phyloP scores from a whole-genome alignment of 805 yeast genomes.

The Ogataea trehalophila region DNA sequence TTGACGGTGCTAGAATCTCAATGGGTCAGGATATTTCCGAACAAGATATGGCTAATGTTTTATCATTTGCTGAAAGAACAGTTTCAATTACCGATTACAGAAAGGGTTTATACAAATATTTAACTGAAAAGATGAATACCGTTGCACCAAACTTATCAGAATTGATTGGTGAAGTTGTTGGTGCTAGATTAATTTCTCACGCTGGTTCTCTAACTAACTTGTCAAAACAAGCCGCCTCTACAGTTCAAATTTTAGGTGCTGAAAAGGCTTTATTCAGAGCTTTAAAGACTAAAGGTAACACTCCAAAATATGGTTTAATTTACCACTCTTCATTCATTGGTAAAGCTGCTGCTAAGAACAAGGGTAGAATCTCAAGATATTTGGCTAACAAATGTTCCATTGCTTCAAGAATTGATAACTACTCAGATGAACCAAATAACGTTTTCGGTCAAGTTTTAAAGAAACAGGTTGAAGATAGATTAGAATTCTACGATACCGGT shows the following conservation, averaged over 20 bases:
- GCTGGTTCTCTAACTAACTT: constrained; percentile 96
- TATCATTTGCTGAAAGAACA: constrained; percentile 89
- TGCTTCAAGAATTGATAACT: constrained; percentile 97
- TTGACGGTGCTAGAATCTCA: constrained; percentile 92
- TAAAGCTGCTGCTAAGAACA: constrained; percentile 91
- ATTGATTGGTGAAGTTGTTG: constrained; percentile 97
- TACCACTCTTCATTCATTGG: constrained; percentile 95
- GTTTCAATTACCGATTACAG: constrained; percentile 91
- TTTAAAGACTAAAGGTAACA: constrained; percentile 91
- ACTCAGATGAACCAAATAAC: constrained; percentile 88
- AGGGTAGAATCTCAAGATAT: constrained; percentile 98
- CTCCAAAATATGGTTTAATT: constrained; percentile 93
- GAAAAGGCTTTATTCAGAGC: constrained; percentile 97
- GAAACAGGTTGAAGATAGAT: constrained; percentile 97
- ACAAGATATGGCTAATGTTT: constrained; percentile 87
- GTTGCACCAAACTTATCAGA: constrained; percentile 97
- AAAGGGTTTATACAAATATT: constrained; percentile 72
- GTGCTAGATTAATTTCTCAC: constrained; percentile 96
- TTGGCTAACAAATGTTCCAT: constrained; percentile 98
- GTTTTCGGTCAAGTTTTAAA: constrained; percentile 87
- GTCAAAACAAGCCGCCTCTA: constrained; percentile 98
- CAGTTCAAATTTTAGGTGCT: constrained; percentile 97
- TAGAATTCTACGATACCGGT: constrained; percentile 94
- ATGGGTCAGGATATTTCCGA: constrained; percentile 99
- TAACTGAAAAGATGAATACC: constrained; percentile 93